Evolutionary conservation across 2,329 filamentous ascomycete species (phyloP).

Genomic region (Rhytidhysteron rufulum): DNA sequence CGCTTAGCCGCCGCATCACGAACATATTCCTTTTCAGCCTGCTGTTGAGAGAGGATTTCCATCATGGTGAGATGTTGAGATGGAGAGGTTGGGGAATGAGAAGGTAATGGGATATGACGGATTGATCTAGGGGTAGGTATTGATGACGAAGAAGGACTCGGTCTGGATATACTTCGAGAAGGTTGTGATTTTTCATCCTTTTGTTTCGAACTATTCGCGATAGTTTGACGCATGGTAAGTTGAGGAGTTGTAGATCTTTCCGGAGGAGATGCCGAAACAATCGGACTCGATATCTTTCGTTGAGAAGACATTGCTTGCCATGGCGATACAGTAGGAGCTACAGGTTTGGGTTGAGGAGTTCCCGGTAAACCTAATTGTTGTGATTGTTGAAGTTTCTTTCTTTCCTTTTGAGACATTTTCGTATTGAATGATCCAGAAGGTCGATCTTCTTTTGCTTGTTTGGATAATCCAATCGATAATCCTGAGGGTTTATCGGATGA

Average conservation of each 20-base stretch:
- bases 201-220: slow-evolving; percentile 37
- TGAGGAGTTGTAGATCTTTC: slow-evolving; percentile 42
- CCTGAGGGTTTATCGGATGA: slow-evolving; percentile 50
- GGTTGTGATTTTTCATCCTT: slow-evolving; percentile 20
- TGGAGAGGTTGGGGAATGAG: slow-evolving; percentile 59
- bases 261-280: slow-evolving; percentile 11
- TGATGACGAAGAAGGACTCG: slow-evolving; percentile 18
- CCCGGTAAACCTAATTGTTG: slow-evolving; percentile 28
- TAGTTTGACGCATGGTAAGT: slow-evolving; percentile 60
- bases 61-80: slow-evolving; percentile 70
- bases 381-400: slow-evolving; percentile 57
- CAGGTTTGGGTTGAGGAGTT: slow-evolving; percentile 20
- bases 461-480: slow-evolving; percentile 50
- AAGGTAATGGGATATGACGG: slow-evolving; percentile 50
- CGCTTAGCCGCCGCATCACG: slow-evolving; percentile 83
- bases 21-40: slow-evolving; percentile 76
- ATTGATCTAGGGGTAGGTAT: slow-evolving; percentile 42
- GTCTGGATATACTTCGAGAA: slow-evolving; percentile 7
- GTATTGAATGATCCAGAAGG: slow-evolving; percentile 36
- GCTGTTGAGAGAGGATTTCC: slow-evolving; percentile 85
- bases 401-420: slow-evolving; percentile 87
- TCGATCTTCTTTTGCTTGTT: slow-evolving; percentile 37
- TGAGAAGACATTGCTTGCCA: slow-evolving; percentile 28
- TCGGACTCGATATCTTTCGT: slow-evolving; percentile 20
- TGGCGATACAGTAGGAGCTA: slow-evolving; percentile 28